Base-by-base conservation (phyloP, 257 asterid species). In the Fraxinus anomala region DNA sequence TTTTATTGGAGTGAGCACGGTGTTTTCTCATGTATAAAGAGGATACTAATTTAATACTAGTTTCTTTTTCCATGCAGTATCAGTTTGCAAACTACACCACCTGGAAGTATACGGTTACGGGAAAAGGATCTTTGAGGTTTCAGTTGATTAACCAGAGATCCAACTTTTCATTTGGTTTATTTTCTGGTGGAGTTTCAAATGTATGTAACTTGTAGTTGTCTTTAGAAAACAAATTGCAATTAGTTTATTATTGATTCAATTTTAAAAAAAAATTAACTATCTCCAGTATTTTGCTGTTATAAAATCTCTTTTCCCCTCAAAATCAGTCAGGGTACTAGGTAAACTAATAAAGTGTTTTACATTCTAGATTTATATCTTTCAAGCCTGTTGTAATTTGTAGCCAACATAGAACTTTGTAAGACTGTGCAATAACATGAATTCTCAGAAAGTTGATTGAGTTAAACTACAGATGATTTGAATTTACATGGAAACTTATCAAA, bases 111-210 rank as follows among this genome's bases (percentile, higher is more conserved):
- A 88, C 73, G 80, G 83, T 80, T 14, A 86, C 92, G 0, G 95
- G 98, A 72, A 89, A 89, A 82, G 98, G 98, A 51, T 83, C 88
- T 33, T 72, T 95, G 87, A 91, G 86, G 96, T 88, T 95, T 84
- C 97, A 82, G 84, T 78, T 93, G 86, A 90, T 95, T 82, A 95
- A 93, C 76, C 99, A 95, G 89, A 88, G 99, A 93, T 90, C 97
- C n/a, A 92, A 93, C 80, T 91, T 79, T 85, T 90, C 97, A 6
- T 89, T 93, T 67, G 98, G 91, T 65, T 79, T 93, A 70, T 93
- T 95, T 89, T 88, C 98, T 77, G 98, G 97, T 73, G 99, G 97
- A 76, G 77, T 93, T 69, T 86, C 91, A 65, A 90, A 86, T 75
- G 99, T 47, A 47, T 14, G 21, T 16, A 47, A 16, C 59, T 16